Evolutionary conservation across 2,329 filamentous ascomycete genomes (phyloP), one percentile per base, ranked within the genome.

Genomic region (Trichoderma sp.): DNA sequence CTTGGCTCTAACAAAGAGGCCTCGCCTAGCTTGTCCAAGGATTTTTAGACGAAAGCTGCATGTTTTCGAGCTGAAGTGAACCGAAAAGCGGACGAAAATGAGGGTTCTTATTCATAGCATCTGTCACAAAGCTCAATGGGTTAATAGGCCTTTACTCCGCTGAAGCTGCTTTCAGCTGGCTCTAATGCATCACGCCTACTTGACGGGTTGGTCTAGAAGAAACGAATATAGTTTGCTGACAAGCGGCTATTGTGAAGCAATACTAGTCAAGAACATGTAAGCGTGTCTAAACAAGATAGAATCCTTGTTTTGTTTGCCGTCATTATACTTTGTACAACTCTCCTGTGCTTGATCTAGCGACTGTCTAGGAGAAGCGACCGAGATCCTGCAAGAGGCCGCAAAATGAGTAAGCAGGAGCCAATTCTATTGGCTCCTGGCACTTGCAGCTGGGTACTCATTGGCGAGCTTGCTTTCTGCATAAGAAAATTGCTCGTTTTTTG

Each of bases 351-450:
- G 40, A 59, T 67, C 55, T 67, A 67, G 64, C 64, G 64, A 67
- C n/a, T 67, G 64, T 67, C 64, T 67, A n/a, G 60, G n/a, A 52
- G 64, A 67, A 59, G 55, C 55, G 55, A 67, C 31, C 24, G 1
- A 37, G 64, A 59, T 67, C n/a, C 64, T 43, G 40, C 40, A 43
- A 43, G 40, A 43, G 40, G 16, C 16, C 40, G 16, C 40, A 43
- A 43, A 43, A 43, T 43, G 40, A 19, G 19, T 43, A 16, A 43
- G 19, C 19, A 43, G 40, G 40, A n/a, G 19, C 40, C 40, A n/a
- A n/a, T 3, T 24, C 13, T 13, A 49, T 49, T 24, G 47, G 40
- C 40, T 8, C 40, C 19, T n/a, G 7, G 40, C 40, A 43, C 19
- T 37, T n/a, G 33, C 2, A 27, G 27, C 27, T 27, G 27, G 27